A percentile compares a stretch with the other conserved stretches of the same genome.
These are phyloP conservation scores for Penicillium crustosum DNA, from an alignment of 2,329 filamentous ascomycete genomes.

Conservation along the genomic window DNA sequence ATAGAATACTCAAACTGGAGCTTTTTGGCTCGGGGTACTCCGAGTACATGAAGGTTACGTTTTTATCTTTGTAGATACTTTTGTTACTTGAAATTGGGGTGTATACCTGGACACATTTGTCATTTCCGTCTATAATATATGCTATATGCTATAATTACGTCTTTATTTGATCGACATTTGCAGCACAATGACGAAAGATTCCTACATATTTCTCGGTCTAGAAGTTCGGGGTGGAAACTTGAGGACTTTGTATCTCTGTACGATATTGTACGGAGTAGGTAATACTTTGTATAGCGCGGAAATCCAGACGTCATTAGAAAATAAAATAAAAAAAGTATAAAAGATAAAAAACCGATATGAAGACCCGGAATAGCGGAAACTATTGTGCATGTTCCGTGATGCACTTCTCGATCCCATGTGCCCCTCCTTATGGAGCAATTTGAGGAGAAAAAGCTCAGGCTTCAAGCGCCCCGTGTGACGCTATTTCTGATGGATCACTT, in stretches of 20 bases:
- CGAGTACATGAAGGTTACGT: constrained; percentile 6
- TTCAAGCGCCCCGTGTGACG: constrained; percentile 1
- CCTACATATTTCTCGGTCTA: background rate
- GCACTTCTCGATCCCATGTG: constrained; percentile 8
- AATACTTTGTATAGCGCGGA: background rate
- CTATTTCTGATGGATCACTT: constrained; percentile 24
- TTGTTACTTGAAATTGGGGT: background rate
- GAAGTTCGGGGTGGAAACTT: background rate
- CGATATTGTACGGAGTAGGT: background rate
- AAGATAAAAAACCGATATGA: background rate
- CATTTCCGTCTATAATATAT: background rate
- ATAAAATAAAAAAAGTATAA: background rate
- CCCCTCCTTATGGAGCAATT: constrained; percentile 4
- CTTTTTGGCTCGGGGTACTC: constrained; percentile 14
- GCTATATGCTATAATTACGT: background rate
- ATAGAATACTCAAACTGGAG: background rate
- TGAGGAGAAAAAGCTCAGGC: background rate
- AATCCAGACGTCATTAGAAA: background rate
- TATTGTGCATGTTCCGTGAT: constrained; percentile 10
- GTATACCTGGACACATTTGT: background rate
- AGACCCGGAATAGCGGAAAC: constrained; percentile 11
- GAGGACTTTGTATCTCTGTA: background rate
- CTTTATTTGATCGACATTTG: constrained; percentile 8
- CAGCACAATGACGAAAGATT: background rate
- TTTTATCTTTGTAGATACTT: background rate